phyloP scores from a whole-genome alignment of 2,329 filamentous ascomycete species.

The Fusarium redolens region DNA sequence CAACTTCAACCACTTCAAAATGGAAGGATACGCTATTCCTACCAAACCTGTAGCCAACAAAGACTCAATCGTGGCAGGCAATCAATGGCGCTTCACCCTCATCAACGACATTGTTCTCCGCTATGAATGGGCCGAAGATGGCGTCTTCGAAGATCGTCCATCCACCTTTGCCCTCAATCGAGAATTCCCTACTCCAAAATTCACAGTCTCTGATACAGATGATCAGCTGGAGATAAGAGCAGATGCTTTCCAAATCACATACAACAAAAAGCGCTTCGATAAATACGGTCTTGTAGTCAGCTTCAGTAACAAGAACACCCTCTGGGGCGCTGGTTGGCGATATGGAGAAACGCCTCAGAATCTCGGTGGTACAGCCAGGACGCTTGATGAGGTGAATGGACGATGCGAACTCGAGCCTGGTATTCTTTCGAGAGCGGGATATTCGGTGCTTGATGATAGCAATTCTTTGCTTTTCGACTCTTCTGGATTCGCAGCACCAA shows the following conservation, averaged over 20 bases:
- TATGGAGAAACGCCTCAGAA: conserved; percentile 59
- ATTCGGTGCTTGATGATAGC: conserved; percentile 65
- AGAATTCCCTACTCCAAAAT: conserved; percentile 55
- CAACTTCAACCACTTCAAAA: neutral
- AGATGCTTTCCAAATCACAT: conserved; percentile 64
- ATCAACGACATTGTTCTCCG: conserved; percentile 67
- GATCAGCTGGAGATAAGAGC: conserved; percentile 67
- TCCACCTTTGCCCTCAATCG: conserved; percentile 71
- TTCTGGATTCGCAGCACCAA: conserved; percentile 62
- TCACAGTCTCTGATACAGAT: conserved; percentile 59
- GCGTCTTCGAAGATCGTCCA: conserved; percentile 70
- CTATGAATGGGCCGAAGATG: conserved; percentile 71
- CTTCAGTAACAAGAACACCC: conserved; percentile 55
- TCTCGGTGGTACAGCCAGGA: conserved; percentile 63
- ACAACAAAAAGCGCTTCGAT: conserved; percentile 68
- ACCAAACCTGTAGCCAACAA: conserved; percentile 33
- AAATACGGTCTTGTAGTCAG: conserved; percentile 59
- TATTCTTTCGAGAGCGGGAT: conserved; percentile 62
- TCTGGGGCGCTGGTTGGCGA: conserved; percentile 54
- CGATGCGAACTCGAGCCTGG: conserved; percentile 61
- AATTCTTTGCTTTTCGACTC: conserved; percentile 67
- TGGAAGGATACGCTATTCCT: conserved; percentile 37
- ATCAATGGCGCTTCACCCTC: conserved; percentile 68
- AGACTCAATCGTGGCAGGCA: conserved; percentile 31
- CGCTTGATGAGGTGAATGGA: conserved; percentile 65